phyloP scores from a whole-genome alignment of 2,329 filamentous ascomycete genomes.

The Clonostachys rhizophaga region DNA sequence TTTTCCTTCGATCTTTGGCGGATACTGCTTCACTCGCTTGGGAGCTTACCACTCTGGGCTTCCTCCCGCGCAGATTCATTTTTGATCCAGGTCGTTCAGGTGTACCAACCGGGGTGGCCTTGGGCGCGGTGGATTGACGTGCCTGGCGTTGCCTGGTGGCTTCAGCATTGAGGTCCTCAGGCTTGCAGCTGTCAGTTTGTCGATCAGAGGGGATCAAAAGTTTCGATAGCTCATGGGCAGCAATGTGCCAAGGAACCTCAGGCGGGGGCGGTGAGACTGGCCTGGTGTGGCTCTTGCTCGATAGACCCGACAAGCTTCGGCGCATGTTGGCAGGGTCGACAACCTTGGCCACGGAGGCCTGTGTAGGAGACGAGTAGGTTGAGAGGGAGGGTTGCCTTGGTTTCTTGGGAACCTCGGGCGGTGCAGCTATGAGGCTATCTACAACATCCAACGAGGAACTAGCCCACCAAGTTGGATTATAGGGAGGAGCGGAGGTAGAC shows the following conservation, averaged over 20 bases:
- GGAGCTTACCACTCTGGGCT: slow-evolving; percentile 50
- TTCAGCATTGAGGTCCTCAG: slow-evolving; percentile 74
- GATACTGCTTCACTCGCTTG: slow-evolving; percentile 35
- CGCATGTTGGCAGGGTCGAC: slow-evolving; percentile 62
- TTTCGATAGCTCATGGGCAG: slow-evolving; percentile 78
- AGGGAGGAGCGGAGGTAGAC: slow-evolving; percentile 30
- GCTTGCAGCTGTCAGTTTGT: slow-evolving; percentile 69
- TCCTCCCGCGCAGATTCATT: slow-evolving; percentile 72
- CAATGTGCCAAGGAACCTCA: slow-evolving; percentile 79
- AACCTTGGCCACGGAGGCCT: slow-evolving; percentile 80
- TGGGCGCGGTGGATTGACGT: slow-evolving; percentile 47
- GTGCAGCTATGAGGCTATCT: slow-evolving; percentile 53
- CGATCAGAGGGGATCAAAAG: slow-evolving; percentile 73
- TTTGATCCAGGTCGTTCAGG: slow-evolving; percentile 45
- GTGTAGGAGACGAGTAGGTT: slow-evolving; percentile 83
- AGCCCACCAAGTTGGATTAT: slow-evolving; percentile 72
- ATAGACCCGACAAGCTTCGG: slow-evolving; percentile 55
- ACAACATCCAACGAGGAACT: slow-evolving; percentile 61
- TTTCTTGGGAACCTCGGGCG: slow-evolving; percentile 45
- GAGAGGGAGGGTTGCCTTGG: slow-evolving; percentile 52
- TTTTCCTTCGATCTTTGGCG: slow-evolving; percentile 51
- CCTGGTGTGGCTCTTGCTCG: slow-evolving; percentile 15
- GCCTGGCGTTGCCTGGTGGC: slow-evolving; percentile 60
- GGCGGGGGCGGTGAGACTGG: slow-evolving; percentile 66
- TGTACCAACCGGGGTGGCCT: slow-evolving; percentile 17